Evolutionary conservation across 2,329 filamentous ascomycete genomes (phyloP), one percentile per base, ranked within the genome.

Genomic region (Aspergillus awamori): DNA sequence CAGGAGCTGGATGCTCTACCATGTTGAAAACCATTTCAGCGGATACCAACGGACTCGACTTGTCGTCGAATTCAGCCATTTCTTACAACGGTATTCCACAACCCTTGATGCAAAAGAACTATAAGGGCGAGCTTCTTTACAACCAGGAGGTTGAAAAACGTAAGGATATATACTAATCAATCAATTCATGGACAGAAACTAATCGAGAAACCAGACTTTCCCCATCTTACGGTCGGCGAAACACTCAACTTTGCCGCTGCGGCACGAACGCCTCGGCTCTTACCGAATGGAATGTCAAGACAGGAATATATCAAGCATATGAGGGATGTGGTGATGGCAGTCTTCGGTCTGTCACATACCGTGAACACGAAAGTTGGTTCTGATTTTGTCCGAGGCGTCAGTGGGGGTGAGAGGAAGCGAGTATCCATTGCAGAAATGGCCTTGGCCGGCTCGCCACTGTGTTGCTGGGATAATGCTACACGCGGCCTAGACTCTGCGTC

Each of bases 21-120:
- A 88, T 96, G 65, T 81, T 96, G 62, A 96, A 96, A 81, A 90
- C 91, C 0, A 84, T 96, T 60, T 86, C 90, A 11, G 92, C 92
- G 60, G 90, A 96, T 76, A 89, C 89, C 28, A 88, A 93, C 68
- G 92, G 92, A 26, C 87, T 96, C 68, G 86, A 85, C 63, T 82
- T 95, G 22, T 88, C 89, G 28, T 79, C 89, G 5, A 79, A 80
- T 5, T 89, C 91, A 0, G 86, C 89, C 61, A 86, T 96, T 72
- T 94, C 95, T 78, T 96, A 95, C 72, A 90, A 95, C 62, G 79
- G 78, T 13, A 75, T 79, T 68, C 80, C 85, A 3, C 84, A 90
- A 57, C 79, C 90, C 70, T 85, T 89, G 69, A 95, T 96, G 90
- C 86, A 90, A 77, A 86, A 85, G 8, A 82, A 84, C 15, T 75